These are phyloP conservation scores for Plasmodium knowlesi DNA, from an alignment of 169 alveolate species.

Conservation along the genomic window DNA sequence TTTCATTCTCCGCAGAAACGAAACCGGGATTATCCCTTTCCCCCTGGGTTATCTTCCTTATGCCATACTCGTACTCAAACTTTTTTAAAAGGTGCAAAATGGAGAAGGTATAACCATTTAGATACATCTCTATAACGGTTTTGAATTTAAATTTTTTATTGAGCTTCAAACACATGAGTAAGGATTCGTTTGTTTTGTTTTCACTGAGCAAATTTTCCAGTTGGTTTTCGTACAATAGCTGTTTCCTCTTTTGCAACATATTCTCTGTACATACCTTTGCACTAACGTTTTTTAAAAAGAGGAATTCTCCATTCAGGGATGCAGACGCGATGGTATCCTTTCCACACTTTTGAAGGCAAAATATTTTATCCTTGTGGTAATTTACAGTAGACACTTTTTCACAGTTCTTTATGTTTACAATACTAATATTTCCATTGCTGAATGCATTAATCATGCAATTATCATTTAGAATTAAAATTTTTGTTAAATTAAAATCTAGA, in stretches of 20 bases:
- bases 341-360: constrained; percentile 48
- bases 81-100: constrained; percentile 51
- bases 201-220: constrained; percentile 65
- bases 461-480: constrained; percentile 43
- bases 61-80: constrained; percentile 57
- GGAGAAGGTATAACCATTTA: constrained; percentile 63
- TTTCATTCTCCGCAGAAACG: too few relatives aligned
- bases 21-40: too few relatives aligned
- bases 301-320: constrained; percentile 59
- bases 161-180: constrained; percentile 61
- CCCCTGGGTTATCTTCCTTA: constrained; percentile 12
- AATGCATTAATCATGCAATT: constrained; percentile 55
- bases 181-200: constrained; percentile 57
- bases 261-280: constrained; percentile 38
- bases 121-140: constrained; percentile 62
- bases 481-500: constrained; percentile 60
- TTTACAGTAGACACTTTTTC: constrained; percentile 49
- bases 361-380: constrained; percentile 71
- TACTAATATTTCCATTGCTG: constrained; percentile 67
- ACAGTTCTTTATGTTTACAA: constrained; percentile 56
- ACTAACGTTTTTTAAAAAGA: constrained; percentile 53
- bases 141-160: constrained; percentile 70
- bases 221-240: constrained; percentile 49
- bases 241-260: constrained; percentile 20
- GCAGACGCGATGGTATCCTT: constrained; percentile 37